A percentile compares a stretch with the other conserved stretches of the same genome.
Evolutionary conservation across 1,284 basidiomycete genomes (phyloP).

Genomic region (Rhodotorula sp.): DNA sequence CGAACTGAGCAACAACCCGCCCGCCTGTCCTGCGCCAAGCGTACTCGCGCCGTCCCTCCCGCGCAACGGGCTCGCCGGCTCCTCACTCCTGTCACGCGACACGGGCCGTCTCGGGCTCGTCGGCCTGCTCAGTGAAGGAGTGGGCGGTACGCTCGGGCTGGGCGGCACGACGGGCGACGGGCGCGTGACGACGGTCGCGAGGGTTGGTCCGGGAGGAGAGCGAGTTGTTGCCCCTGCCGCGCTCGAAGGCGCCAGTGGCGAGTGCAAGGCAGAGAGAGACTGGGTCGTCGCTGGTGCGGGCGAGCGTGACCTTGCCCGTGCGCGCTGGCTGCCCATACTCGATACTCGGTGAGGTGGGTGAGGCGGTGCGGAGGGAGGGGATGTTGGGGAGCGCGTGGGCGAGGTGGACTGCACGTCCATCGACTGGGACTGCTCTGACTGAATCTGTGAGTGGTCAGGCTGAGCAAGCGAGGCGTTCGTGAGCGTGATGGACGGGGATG

Average conservation of each 20-base stretch:
- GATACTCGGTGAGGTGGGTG: neutral
- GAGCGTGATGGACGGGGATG: no score
- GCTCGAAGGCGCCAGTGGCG: neutral
- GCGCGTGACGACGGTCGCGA: conserved; percentile 4
- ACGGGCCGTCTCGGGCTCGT: conserved; percentile 17
- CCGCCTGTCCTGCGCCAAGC: neutral
- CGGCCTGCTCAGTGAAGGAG: conserved; percentile 18
- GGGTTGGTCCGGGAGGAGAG: neutral
- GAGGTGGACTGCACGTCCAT: no score
- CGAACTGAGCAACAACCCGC: neutral
- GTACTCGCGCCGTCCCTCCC: neutral
- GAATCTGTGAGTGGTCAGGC: no score
- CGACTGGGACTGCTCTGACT: no score
- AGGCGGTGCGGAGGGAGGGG: neutral
- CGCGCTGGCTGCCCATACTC: neutral
- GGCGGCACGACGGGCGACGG: conserved; percentile 24
- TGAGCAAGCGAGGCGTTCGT: no score
- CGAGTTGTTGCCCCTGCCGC: neutral
- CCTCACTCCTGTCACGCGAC: conserved; percentile 2
- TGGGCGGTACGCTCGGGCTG: conserved; percentile 14
- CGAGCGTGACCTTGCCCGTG: conserved; percentile 3
- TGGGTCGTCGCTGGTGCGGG: conserved; percentile 10
- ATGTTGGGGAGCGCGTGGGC: no score
- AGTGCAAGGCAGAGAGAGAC: neutral
- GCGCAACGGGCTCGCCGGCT: conserved; percentile 20